phyloP scores from a whole-genome alignment of 169 alveolate genomes.

The Plasmodium relictum region DNA sequence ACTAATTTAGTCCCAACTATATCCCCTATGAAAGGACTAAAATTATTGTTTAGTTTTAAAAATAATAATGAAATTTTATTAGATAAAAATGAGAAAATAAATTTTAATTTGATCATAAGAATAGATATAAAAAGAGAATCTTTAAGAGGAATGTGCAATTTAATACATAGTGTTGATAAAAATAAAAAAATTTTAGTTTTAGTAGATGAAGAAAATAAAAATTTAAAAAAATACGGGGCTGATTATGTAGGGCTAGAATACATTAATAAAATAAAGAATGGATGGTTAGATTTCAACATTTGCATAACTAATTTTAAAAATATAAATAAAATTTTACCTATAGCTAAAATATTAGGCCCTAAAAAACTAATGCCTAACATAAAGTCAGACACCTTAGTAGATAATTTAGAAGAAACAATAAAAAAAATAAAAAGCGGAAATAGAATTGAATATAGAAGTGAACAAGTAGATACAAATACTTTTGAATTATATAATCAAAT shows the following conservation, averaged over 20 bases:
- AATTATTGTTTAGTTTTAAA: slow-evolving; percentile 35
- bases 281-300: slow-evolving; percentile 92
- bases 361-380: slow-evolving; percentile 94
- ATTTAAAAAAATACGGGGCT: slow-evolving; percentile 79
- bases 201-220: slow-evolving; percentile 42
- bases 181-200: slow-evolving; percentile 54
- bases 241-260: slow-evolving; percentile 84
- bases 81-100: slow-evolving; percentile 21
- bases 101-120: slow-evolving; percentile 39
- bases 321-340: slow-evolving; percentile 89
- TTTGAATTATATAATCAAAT: slow-evolving; percentile 33
- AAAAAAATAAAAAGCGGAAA: slow-evolving; percentile 81
- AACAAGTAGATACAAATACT: slow-evolving; percentile 54
- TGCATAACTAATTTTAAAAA: slow-evolving; percentile 88
- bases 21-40: slow-evolving; percentile 65
- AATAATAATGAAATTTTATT: background rate
- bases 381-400: slow-evolving; percentile 88
- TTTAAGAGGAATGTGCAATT: slow-evolving; percentile 68
- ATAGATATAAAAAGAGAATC: slow-evolving; percentile 74
- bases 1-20: slow-evolving; percentile 32
- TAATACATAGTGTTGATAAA: slow-evolving; percentile 59
- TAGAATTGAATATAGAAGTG: slow-evolving; percentile 82
- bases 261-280: slow-evolving; percentile 84
- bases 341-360: slow-evolving; percentile 94
- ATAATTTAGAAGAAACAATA: slow-evolving; percentile 79